These are phyloP conservation scores for Pseudogymnoascus sp. DNA, from an alignment of 2,329 filamentous ascomycete genomes.

Conservation along the genomic window DNA sequence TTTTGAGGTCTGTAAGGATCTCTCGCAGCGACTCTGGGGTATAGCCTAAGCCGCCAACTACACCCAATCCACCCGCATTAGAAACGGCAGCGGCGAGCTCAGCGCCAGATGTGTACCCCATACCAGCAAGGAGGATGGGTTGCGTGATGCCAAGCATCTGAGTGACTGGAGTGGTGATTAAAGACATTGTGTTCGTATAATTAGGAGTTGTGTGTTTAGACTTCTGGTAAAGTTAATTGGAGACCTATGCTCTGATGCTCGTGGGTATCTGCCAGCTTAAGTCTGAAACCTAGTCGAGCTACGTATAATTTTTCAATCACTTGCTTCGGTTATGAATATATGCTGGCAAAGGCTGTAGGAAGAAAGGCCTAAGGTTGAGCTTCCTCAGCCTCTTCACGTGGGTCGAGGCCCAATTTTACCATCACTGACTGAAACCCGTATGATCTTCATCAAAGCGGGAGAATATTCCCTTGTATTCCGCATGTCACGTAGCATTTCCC, in stretches of 20 bases:
- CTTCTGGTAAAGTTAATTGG: not conserved
- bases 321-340: not conserved
- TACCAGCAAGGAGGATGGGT: conserved; percentile 88
- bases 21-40: conserved; percentile 95
- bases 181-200: conserved; percentile 49
- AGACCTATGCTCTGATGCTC: not conserved
- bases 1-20: conserved; percentile 91
- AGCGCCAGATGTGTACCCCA: conserved; percentile 97
- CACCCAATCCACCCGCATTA: conserved; percentile 91
- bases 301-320: not conserved
- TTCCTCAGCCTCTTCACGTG: not conserved
- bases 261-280: not conserved
- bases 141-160: conserved; percentile 98
- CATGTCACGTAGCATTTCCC: not conserved
- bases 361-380: not conserved
- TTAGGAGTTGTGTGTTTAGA: not conserved
- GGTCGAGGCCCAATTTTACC: not conserved
- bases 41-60: conserved; percentile 92
- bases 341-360: not conserved
- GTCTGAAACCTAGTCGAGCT: not conserved
- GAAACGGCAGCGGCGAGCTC: conserved; percentile 94
- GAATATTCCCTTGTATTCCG: not conserved
- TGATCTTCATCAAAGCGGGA: not conserved
- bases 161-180: conserved; percentile 80
- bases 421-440: not conserved